phyloP scores from a whole-genome alignment of 2,329 filamentous ascomycete genomes.

The Scytalidium sp. region DNA sequence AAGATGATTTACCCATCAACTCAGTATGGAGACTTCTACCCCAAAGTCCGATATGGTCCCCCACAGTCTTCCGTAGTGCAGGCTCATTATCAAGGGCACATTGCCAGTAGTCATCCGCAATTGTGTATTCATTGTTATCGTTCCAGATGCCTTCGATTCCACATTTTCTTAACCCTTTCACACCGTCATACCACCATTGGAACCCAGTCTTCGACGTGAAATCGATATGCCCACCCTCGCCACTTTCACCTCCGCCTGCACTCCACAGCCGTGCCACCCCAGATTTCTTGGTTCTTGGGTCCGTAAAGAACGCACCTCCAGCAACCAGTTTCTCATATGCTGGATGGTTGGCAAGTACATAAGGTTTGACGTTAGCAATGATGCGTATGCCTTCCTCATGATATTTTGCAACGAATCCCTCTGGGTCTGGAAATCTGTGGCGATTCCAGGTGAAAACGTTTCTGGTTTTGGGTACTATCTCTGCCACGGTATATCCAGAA shows the following conservation, averaged over 20 bases:
- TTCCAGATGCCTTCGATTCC: constrained; percentile 78
- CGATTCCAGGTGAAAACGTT: constrained; percentile 72
- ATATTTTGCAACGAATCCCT: constrained; percentile 59
- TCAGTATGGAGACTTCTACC: constrained; percentile 68
- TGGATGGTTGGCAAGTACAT: constrained; percentile 64
- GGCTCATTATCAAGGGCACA: constrained; percentile 48
- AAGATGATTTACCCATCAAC: constrained; percentile 67
- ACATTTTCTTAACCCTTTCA: constrained; percentile 55
- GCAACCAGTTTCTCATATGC: constrained; percentile 60
- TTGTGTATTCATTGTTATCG: constrained; percentile 74
- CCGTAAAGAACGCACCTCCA: constrained; percentile 60
- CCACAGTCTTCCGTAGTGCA: constrained; percentile 21
- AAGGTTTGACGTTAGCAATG: constrained; percentile 72
- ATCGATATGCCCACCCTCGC: constrained; percentile 68
- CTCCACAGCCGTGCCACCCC: constrained; percentile 68
- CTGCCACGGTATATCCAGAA: constrained; percentile 64
- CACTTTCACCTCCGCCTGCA: constrained; percentile 67
- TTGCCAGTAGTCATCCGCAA: constrained; percentile 63
- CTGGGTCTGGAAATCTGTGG: constrained; percentile 67
- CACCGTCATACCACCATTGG: constrained; percentile 70
- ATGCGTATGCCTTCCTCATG: constrained; percentile 64
- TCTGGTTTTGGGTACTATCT: constrained; percentile 64
- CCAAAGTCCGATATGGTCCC: constrained; percentile 62
- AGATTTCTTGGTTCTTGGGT: constrained; percentile 48
- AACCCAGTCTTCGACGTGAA: constrained; percentile 67